A percentile compares a stretch with the other conserved stretches of the same genome.
These are phyloP conservation scores for Sesbania bispinosa DNA, from an alignment of 306 rosid genomes.

Conservation along the genomic window DNA sequence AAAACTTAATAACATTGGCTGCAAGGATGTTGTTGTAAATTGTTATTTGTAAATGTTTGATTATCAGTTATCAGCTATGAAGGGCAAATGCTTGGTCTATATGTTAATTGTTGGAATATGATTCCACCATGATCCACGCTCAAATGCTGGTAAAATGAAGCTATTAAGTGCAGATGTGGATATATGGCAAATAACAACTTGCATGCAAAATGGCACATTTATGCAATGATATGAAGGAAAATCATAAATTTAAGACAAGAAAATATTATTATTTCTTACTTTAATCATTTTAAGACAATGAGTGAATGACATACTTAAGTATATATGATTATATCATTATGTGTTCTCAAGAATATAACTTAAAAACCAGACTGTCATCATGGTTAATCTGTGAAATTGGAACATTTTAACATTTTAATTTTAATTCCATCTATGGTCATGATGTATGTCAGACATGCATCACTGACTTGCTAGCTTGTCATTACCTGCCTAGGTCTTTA, in stretches of 20 bases:
- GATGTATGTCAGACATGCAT: not conserved
- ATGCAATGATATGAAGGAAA: not conserved
- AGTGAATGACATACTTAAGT: not conserved
- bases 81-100: no score
- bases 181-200: not conserved
- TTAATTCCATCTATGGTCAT: not conserved
- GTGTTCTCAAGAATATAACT: slow-evolving; percentile 11
- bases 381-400: not conserved
- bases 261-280: not conserved
- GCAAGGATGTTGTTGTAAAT: slow-evolving; percentile 4
- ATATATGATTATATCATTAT: no score
- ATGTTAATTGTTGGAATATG: no score
- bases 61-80: not conserved
- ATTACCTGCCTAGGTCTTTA: not conserved
- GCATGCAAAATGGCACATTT: not conserved
- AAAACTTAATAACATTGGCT: not conserved
- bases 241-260: not conserved
- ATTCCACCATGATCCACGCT: no score
- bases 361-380: not conserved
- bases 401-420: not conserved
- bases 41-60: not conserved
- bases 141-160: no score
- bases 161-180: not conserved
- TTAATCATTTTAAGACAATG: not conserved
- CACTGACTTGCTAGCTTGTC: not conserved